A percentile compares a stretch with the other conserved stretches of the same genome.
phyloP scores from a whole-genome alignment of 1,139 yeast species.

The Kodamaea sp. region DNA sequence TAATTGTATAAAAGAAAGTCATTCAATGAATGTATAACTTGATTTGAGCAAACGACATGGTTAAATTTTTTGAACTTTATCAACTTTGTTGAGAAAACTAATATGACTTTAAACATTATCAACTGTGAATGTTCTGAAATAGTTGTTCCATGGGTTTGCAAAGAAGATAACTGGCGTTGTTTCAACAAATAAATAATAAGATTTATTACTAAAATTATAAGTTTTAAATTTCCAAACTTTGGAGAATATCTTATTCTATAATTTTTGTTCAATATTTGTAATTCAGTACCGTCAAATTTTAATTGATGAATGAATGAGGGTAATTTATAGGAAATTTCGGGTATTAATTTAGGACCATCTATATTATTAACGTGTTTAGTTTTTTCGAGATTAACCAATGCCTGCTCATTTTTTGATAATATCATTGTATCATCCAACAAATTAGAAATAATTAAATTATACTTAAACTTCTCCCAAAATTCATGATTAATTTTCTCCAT shows the following conservation, averaged over 20 bases:
- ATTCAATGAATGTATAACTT: constrained; percentile 23
- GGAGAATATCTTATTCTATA: constrained; percentile 11
- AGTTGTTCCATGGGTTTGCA: constrained; percentile 4
- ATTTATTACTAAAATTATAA: constrained; percentile 18
- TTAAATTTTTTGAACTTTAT: constrained; percentile 27
- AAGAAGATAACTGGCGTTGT: constrained; percentile 12
- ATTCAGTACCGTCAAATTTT: constrained; percentile 15
- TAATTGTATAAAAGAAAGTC: constrained; percentile 36
- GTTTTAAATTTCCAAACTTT: constrained; percentile 11
- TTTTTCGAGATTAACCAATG: constrained; percentile 14
- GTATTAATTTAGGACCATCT: not conserved
- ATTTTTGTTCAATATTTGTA: constrained; percentile 8
- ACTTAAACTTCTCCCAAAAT: constrained; percentile 45
- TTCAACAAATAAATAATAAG: constrained; percentile 27
- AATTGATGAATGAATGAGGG: constrained; percentile 10
- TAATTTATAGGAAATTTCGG: not conserved
- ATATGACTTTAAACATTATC: constrained; percentile 31
- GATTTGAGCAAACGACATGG: constrained; percentile 23
- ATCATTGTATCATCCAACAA: constrained; percentile 44
- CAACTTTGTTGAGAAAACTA: constrained; percentile 30
- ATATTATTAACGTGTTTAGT: too few species aligned
- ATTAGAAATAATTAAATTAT: constrained; percentile 37
- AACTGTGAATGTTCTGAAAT: constrained; percentile 8
- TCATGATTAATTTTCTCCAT: constrained; percentile 16
- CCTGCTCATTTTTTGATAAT: constrained; percentile 42